Evolutionary conservation across 352 stramenopile species (phyloP), one percentile per base, ranked within the genome.

Genomic region (Phytopythium ostracodes): DNA sequence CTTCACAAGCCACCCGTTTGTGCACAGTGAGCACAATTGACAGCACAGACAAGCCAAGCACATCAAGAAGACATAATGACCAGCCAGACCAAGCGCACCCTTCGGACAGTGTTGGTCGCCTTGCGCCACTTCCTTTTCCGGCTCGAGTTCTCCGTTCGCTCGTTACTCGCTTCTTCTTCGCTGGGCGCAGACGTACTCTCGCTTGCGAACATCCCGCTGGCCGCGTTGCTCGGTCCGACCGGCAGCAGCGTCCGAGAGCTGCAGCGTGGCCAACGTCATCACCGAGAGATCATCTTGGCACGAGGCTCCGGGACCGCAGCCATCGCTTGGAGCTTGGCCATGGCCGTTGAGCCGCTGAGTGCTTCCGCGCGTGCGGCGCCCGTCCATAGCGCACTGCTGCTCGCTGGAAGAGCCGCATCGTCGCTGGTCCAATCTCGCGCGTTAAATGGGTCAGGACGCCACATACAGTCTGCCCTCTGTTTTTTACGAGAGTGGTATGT

Each of bases 81-180:
- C n/a, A n/a, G 29, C 4, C 29, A 33, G 7, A 33, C 7, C 29
- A 33, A 33, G 42, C 49, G 11, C 12, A 56, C 49, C n/a, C 51
- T n/a, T 18, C 51, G 66, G 22, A 60, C 73, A 11, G 65, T 64
- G 44, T 76, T 76, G 51, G 62, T 67, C 56, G 66, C 56, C 49
- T 74, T 73, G 22, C 69, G 59, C 58, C 58, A 57, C 35, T 70
- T 69, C 3, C 60, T 46, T 20, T 70, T 61, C 9, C 31, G 51
- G 29, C 29, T 33, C 29, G 29, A 33, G 29, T 33, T 33, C 31
- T n/a, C 49, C 10, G 40, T 12, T 11, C 15, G 15, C 40, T 44
- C 40, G 5, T 2, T 17, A 8, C 0, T 20, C 15, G 40, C 17
- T n/a, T 44, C 40, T 17, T 22, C 40, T n/a, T 44, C 40, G 15